Evolutionary conservation across 2,329 filamentous ascomycete species (phyloP), one percentile per base, ranked within the genome.

Genomic region (Dothistroma pini): DNA sequence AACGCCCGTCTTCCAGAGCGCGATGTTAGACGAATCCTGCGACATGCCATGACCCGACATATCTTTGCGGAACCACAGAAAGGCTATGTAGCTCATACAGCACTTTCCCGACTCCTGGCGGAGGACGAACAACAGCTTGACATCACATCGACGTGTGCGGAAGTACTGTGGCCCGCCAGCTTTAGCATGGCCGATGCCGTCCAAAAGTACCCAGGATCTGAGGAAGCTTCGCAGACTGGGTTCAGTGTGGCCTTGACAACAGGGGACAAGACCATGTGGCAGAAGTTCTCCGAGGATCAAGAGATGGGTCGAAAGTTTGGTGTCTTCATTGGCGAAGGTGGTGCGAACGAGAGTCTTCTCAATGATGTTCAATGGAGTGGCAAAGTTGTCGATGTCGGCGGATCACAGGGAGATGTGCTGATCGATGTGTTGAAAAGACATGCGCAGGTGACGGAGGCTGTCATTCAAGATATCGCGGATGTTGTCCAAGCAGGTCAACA

Each of bases 71-170:
- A n/a, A n/a, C n/a, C n/a, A n/a, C n/a, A n/a, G n/a, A n/a, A n/a
- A n/a, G n/a, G 55, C 16, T 51, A 34, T 50, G 57, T 59, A n/a
- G 57, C 52, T 2, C 57, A 59, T 38, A 59, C 57, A 11, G 57
- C 57, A n/a, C 14, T 56, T 5, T 59, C 57, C 6, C 57, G 52
- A 19, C 38, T 54, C 7, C 35, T 59, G 19, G 38, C 41, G 9
- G 35, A 59, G 38, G 57, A 59, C 38, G 19, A 53, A 38, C 21
- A 35, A 21, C 51, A 54, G 51, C 34, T 34, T 22, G 52, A 21
- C 8, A 59, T 54, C 21, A 19, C 51, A 7, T 59, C 34, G 22
- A 56, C 51, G 2, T 25, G 32, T 11, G 54, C 52, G 6, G 31
- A 54, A 31, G 41, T 56, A 21, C 11, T 49, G 16, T 25, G 25